These are phyloP conservation scores for Amphirosellinia nigrospora DNA, from an alignment of 495 filamentous ascomycete genomes.

Conservation along the genomic window DNA sequence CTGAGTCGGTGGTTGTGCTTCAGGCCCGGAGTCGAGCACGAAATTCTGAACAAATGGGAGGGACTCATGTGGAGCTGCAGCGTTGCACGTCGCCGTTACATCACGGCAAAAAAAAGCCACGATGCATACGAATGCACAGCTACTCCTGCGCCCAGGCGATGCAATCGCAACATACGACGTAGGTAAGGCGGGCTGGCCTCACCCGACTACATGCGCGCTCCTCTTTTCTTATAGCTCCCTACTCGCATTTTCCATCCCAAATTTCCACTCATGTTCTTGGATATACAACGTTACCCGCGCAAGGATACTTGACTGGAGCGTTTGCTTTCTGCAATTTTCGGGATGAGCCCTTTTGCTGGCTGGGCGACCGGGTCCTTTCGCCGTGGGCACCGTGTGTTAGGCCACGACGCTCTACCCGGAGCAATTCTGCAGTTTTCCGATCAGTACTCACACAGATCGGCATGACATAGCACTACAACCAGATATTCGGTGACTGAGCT, in stretches of 20 bases:
- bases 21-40: neutral
- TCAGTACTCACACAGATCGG: neutral
- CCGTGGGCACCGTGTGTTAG: no score
- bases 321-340: neutral
- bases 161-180: neutral
- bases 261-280: neutral
- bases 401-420: no score
- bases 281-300: conserved; percentile 15
- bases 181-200: conserved; percentile 7
- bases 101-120: conserved; percentile 8
- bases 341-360: neutral
- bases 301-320: neutral
- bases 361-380: neutral
- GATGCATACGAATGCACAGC: conserved; percentile 7
- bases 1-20: neutral
- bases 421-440: neutral
- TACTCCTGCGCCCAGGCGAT: neutral
- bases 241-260: neutral
- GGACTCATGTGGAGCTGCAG: neutral
- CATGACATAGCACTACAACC: neutral
- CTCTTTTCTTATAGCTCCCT: neutral
- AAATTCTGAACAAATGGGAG: conserved; percentile 12
- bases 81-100: conserved; percentile 18
- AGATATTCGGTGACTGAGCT: neutral
- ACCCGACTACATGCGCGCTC: neutral